phyloP scores from a whole-genome alignment of 768 basidiomycete species.

The Trametes gibbosa region DNA sequence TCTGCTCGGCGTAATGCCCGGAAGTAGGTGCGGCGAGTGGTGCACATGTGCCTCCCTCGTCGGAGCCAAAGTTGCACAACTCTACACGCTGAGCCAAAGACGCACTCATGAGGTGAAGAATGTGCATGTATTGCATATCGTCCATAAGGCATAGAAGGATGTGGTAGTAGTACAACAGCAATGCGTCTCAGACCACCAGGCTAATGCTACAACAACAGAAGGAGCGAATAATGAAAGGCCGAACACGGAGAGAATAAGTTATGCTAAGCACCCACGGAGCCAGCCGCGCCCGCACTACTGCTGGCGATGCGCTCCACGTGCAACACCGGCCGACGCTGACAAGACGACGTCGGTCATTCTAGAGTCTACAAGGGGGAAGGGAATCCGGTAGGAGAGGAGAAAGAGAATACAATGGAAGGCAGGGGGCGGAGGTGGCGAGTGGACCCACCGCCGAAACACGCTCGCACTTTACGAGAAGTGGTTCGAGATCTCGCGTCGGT shows the following conservation, averaged over 20 bases:
- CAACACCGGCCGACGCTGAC: not conserved
- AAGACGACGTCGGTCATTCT: not conserved
- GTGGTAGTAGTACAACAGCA: not conserved
- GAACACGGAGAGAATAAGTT: constrained; percentile 14
- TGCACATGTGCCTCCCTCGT: too few species aligned
- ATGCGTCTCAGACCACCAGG: not conserved
- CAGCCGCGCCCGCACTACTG: not conserved
- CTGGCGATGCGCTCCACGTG: not conserved
- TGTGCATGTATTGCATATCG: not conserved
- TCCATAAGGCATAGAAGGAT: not conserved
- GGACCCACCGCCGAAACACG: not conserved
- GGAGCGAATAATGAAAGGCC: not conserved
- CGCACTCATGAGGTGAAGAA: not conserved
- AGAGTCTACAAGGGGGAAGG: not conserved
- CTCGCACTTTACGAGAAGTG: constrained; percentile 19
- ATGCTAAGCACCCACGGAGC: not conserved
- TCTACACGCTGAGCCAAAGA: too few species aligned
- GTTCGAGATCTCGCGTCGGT: constrained; percentile 42
- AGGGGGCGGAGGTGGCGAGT: not conserved
- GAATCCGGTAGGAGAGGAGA: not conserved
- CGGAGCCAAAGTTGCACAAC: too few species aligned
- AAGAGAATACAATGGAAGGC: not conserved
- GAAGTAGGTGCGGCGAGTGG: too few species aligned
- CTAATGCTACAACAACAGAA: constrained; percentile 7
- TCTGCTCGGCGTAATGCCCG: too few species aligned